Conservation (phyloP, 2,329 filamentous ascomycete species). For the Talaromyces sp. region DNA sequence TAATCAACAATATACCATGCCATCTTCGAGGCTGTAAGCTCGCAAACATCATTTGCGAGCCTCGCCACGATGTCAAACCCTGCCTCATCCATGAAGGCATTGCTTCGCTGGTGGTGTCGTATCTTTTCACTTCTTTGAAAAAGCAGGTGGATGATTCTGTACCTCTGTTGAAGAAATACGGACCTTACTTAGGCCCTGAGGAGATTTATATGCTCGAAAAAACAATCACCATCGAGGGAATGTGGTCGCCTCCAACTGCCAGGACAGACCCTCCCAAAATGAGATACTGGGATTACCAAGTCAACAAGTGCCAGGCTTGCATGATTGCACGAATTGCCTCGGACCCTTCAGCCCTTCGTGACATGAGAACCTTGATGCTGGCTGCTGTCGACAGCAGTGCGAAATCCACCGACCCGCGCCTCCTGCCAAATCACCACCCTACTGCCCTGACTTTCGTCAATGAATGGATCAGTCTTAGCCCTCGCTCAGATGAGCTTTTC, state of each 20-base stretch:
- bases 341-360: conserved; percentile 20
- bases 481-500: background rate
- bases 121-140: conserved; percentile 1
- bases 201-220: background rate
- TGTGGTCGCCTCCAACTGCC: conserved; percentile 11
- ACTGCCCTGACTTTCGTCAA: conserved; percentile 26
- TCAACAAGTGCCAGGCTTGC: conserved; percentile 32
- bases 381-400: background rate
- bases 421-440: conserved; percentile 15
- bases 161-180: background rate
- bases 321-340: conserved; percentile 28
- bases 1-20: background rate
- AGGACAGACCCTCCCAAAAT: background rate
- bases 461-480: conserved; percentile 18
- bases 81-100: background rate
- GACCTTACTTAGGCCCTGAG: conserved; percentile 3
- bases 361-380: conserved; percentile 17
- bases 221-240: background rate
- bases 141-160: background rate
- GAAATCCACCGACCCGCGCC: background rate
- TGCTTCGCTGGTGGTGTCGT: background rate
- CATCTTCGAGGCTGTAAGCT: conserved; percentile 1
- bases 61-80: background rate
- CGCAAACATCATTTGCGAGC: background rate
- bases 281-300: conserved; percentile 22